Conservation (phyloP, 2,329 filamentous ascomycete genomes). For the Dactylonectria estremocensis region DNA sequence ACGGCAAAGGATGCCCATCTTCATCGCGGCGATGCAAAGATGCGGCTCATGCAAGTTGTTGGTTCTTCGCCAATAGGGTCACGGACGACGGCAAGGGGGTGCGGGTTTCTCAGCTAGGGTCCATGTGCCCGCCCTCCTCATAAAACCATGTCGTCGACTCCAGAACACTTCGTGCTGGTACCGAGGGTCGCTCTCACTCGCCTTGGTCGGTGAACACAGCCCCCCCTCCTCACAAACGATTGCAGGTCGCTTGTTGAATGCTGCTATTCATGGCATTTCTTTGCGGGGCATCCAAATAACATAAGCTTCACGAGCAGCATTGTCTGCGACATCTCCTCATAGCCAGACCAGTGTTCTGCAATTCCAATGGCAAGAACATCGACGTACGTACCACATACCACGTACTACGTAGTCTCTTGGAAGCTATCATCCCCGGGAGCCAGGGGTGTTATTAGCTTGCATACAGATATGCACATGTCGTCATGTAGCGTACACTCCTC, state of each 20-base stretch:
- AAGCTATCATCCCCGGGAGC: neutral
- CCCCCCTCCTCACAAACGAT: neutral
- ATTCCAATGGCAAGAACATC: no score
- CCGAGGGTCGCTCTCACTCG: no score
- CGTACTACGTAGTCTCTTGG: no score
- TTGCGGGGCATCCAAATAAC: neutral
- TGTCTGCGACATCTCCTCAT: neutral
- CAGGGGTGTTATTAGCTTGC: neutral
- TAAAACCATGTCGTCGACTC: neutral
- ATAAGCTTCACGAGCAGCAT: neutral
- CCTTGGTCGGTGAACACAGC: neutral
- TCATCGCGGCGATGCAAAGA: no score
- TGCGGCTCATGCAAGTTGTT: no score
- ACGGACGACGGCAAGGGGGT: no score
- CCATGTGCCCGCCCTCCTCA: neutral
- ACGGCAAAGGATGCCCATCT: no score
- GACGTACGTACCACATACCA: no score
- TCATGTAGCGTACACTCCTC: neutral
- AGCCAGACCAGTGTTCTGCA: neutral
- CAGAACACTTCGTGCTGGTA: neutral
- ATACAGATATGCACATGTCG: neutral
- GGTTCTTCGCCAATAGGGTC: no score
- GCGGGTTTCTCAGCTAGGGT: no score
- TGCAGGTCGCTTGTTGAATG: neutral
- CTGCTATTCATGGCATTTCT: neutral